Evolutionary conservation across 129 eudicot genomes (phyloP).

Genomic region (Artemisia tridentata): DNA sequence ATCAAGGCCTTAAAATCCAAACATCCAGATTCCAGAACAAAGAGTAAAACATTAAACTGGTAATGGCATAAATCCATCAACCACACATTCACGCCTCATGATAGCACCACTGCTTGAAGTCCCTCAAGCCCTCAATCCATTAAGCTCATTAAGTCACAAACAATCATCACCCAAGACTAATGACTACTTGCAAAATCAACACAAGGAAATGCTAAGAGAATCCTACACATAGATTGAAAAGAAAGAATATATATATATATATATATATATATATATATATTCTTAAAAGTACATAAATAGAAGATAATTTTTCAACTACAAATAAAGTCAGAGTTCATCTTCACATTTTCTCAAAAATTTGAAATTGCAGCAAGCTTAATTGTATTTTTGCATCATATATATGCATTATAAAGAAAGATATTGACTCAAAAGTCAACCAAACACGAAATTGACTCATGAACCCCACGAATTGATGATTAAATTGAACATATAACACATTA

Average conservation of each 20-base stretch:
- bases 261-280: too few relatives aligned
- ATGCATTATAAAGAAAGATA: conserved; percentile 16
- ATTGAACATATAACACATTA: too few relatives aligned
- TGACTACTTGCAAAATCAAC: background rate
- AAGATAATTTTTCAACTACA: conserved; percentile 11
- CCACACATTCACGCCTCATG: background rate
- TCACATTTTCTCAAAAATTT: conserved; percentile 30
- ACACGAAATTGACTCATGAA: too few relatives aligned
- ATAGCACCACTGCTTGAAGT: background rate
- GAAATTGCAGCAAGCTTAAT: conserved; percentile 21
- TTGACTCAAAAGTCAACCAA: too few relatives aligned
- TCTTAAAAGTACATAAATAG: too few relatives aligned
- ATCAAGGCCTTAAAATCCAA: background rate
- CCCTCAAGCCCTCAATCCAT: too few relatives aligned
- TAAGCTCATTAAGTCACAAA: too few relatives aligned
- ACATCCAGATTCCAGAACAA: background rate
- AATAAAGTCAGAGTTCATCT: conserved; percentile 29
- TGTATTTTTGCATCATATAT: conserved; percentile 22
- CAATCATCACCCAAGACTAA: background rate
- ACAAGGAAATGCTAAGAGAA: conserved; percentile 4
- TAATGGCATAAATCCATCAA: background rate
- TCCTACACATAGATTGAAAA: conserved; percentile 1
- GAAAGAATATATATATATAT: background rate
- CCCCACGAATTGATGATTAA: too few relatives aligned
- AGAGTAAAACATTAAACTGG: background rate